These are phyloP conservation scores for Sequoia sempervirens DNA, from an alignment of 75 land plant genomes.

Conservation along the genomic window DNA sequence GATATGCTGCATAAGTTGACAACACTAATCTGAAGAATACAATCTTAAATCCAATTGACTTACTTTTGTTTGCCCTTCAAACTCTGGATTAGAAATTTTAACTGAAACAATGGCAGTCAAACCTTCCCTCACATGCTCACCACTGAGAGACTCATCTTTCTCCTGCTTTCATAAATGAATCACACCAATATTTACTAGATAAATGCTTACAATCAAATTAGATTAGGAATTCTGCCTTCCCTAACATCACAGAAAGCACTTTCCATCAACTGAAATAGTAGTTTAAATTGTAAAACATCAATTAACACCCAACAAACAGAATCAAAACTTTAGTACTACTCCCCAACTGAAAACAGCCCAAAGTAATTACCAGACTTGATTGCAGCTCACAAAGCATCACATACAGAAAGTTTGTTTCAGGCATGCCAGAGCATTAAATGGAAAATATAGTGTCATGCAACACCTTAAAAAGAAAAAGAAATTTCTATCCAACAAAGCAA, in stretches of 20 bases:
- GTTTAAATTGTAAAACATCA: background rate
- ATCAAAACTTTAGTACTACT: background rate
- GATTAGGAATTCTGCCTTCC: background rate
- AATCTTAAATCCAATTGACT: background rate
- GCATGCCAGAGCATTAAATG: background rate
- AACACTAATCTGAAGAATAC: background rate
- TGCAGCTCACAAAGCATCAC: background rate
- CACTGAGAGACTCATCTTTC: constrained; percentile 82
- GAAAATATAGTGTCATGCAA: background rate
- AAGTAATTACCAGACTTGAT: background rate
- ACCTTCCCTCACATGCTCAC: constrained; percentile 99
- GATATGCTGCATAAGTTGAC: background rate
- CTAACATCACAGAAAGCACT: background rate
- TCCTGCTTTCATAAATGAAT: constrained; percentile 48
- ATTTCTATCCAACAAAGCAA: background rate
- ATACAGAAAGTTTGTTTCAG: background rate
- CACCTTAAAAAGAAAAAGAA: background rate
- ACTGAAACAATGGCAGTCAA: constrained; percentile 89
- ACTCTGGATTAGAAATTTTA: constrained; percentile 94
- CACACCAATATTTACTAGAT: background rate
- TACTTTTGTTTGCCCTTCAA: constrained; percentile 99
- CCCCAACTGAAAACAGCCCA: background rate
- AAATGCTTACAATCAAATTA: background rate
- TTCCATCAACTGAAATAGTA: background rate
- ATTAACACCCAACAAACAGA: background rate